Conservation (phyloP, 768 basidiomycete species). For the Boletus tomentosulus region DNA sequence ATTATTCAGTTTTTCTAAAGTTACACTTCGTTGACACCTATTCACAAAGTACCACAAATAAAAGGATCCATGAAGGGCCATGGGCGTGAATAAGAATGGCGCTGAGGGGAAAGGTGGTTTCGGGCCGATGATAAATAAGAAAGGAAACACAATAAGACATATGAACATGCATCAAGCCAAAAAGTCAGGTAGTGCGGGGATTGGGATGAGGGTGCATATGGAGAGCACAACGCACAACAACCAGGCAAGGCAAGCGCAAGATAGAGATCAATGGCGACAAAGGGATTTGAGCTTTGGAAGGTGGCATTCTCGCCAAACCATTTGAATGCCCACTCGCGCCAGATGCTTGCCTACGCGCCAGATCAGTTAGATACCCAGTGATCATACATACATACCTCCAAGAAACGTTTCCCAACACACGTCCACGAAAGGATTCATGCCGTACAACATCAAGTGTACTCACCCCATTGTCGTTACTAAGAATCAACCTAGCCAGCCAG, state of each 20-base stretch:
- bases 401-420: too few species aligned
- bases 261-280: constrained; percentile 18
- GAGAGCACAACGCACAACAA: constrained; percentile 15
- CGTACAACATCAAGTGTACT: too few species aligned
- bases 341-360: too few species aligned
- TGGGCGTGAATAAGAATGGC: too few species aligned
- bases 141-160: constrained; percentile 3
- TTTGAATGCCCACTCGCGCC: constrained; percentile 14
- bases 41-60: constrained; percentile 10
- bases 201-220: constrained; percentile 4
- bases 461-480: too few species aligned
- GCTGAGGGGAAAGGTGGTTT: too few species aligned
- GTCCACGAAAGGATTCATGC: too few species aligned
- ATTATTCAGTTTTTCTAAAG: constrained; percentile 21
- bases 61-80: constrained; percentile 4
- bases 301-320: constrained; percentile 18
- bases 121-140: constrained; percentile 23
- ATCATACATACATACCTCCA: too few species aligned
- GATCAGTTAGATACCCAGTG: too few species aligned
- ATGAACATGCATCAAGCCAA: constrained; percentile 6
- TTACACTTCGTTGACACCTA: constrained; percentile 21
- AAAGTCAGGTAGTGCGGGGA: constrained; percentile 16
- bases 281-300: constrained; percentile 36
- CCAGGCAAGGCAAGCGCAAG: constrained; percentile 12
- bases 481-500: too few species aligned